Conservation (phyloP, 257 asterid species). For the Marsdenia floribunda region DNA sequence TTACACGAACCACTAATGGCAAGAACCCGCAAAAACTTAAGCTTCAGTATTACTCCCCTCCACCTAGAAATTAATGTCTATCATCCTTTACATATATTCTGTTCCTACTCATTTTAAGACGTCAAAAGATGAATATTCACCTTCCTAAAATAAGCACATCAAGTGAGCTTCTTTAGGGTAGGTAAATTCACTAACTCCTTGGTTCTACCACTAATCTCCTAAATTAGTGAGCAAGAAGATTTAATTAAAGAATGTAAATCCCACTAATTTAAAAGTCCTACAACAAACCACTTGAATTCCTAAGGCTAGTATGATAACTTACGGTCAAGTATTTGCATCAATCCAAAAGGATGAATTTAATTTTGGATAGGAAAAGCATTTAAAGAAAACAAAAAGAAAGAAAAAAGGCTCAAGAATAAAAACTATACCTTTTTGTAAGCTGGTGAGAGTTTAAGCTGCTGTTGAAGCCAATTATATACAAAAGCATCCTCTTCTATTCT, state of each 20-base stretch:
- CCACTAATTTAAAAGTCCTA: not conserved
- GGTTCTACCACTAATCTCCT: not conserved
- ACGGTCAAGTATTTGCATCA: not conserved
- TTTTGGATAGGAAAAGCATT: not conserved
- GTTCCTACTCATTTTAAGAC: not conserved
- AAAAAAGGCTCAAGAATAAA: not conserved
- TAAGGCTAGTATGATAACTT: not conserved
- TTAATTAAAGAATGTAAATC: not conserved
- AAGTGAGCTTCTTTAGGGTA: not conserved
- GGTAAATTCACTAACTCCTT: not conserved
- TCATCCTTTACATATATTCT: not conserved
- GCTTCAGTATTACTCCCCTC: not conserved
- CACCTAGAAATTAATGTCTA: not conserved
- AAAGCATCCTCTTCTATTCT: slow-evolving; percentile 79
- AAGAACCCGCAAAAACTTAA: not conserved
- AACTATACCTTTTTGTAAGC: slow-evolving; percentile 68
- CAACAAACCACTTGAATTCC: not conserved
- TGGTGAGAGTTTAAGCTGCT: slow-evolving; percentile 69
- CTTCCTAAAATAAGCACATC: too few species aligned
- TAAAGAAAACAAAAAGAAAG: not conserved
- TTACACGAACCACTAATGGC: not conserved
- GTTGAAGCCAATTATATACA: slow-evolving; percentile 82
- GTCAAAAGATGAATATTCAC: too few species aligned
- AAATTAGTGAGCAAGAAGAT: too few species aligned
- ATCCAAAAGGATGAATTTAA: not conserved